A percentile compares a stretch with the other conserved stretches of the same genome.
These are phyloP conservation scores for Mycena crocata DNA, from an alignment of 768 basidiomycete species.

Conservation along the genomic window DNA sequence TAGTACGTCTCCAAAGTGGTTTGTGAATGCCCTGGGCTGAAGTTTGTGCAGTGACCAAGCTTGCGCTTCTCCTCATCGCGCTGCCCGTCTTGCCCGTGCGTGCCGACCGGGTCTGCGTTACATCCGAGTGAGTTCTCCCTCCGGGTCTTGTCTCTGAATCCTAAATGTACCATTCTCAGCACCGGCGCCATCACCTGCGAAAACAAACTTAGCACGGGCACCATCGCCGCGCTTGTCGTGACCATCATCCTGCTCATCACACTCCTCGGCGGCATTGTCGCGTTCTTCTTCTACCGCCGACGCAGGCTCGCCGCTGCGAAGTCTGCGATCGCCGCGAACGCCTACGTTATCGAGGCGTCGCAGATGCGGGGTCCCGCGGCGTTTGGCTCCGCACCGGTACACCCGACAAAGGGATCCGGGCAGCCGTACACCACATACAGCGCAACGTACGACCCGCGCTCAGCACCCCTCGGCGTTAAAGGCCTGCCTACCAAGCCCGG, in stretches of 20 bases:
- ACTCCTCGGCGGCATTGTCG: neutral
- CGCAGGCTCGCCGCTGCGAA: conserved; percentile 3
- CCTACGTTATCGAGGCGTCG: conserved; percentile 13
- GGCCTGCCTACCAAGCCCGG: neutral
- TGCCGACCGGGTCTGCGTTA: conserved; percentile 1
- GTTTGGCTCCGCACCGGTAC: neutral
- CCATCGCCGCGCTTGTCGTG: conserved; percentile 6
- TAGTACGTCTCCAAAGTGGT: neutral
- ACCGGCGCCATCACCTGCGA: neutral
- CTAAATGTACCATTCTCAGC: neutral
- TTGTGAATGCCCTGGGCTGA: neutral
- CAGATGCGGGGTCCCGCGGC: conserved; percentile 12
- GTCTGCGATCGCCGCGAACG: conserved; percentile 2
- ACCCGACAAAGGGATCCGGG: no score
- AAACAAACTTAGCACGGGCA: conserved; percentile 8
- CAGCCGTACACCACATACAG: neutral
- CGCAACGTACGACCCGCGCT: neutral
- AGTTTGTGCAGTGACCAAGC: neutral
- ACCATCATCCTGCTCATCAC: neutral
- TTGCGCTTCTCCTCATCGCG: neutral
- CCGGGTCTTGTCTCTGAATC: neutral
- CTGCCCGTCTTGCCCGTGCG: neutral
- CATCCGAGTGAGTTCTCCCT: neutral
- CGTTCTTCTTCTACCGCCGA: conserved; percentile 10
- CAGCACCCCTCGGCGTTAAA: neutral